Percentiles rank a stretch among this genome's conserved stretches.
phyloP scores from a whole-genome alignment of 2,329 filamentous ascomycete genomes.

The Acrocalymma vagum region DNA sequence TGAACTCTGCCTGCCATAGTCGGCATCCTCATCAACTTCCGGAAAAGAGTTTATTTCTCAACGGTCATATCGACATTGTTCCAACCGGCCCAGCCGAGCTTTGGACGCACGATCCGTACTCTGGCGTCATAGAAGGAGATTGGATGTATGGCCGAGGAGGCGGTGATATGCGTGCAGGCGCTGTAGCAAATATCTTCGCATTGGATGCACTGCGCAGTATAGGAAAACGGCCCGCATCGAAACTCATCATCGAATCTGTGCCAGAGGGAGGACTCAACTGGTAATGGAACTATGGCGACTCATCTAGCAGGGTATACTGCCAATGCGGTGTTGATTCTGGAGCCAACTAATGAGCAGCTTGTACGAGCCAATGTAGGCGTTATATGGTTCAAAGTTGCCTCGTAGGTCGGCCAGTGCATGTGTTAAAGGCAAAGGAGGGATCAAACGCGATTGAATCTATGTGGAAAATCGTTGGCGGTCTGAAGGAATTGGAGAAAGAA shows the following conservation, averaged over 20 bases:
- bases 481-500: conserved; percentile 25
- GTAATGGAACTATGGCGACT: conserved; percentile 26
- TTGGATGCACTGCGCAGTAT: conserved; percentile 26
- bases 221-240: conserved; percentile 26
- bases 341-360: conserved; percentile 26
- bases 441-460: conserved; percentile 26
- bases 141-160: conserved; percentile 28
- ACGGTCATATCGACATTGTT: conserved; percentile 29
- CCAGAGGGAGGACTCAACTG: conserved; percentile 29
- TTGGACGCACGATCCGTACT: conserved; percentile 27
- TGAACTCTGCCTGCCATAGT: too few species aligned
- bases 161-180: conserved; percentile 26
- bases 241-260: conserved; percentile 27
- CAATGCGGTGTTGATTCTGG: conserved; percentile 24
- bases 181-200: conserved; percentile 25
- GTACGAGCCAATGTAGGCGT: conserved; percentile 30
- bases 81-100: conserved; percentile 25
- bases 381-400: conserved; percentile 29
- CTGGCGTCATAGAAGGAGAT: conserved; percentile 25
- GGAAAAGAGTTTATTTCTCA: conserved; percentile 28
- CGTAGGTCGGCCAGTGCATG: conserved; percentile 25
- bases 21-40: neutral
- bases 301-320: conserved; percentile 27
- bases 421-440: conserved; percentile 23
- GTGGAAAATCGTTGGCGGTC: conserved; percentile 20